Evolutionary conservation across 2,329 filamentous ascomycete genomes (phyloP), one percentile per base, ranked within the genome.

Genomic region (Aspergillus fumigatiaffinis): DNA sequence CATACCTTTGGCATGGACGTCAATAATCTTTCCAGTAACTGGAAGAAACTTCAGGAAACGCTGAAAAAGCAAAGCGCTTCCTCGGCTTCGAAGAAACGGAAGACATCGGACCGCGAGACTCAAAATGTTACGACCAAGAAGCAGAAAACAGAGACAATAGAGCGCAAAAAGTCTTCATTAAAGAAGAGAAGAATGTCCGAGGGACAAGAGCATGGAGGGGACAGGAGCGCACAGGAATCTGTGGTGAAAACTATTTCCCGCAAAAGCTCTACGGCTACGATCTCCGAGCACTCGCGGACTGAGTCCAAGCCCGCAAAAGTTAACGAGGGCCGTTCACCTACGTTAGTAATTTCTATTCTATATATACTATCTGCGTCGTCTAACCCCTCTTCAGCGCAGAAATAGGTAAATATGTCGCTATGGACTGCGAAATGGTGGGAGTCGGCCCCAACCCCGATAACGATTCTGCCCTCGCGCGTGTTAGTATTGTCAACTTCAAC

Each of bases 381-480:
- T 14, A 42, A 23, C 32, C 17, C n/a, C 53, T 49, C n/a, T 73
- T 78, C 25, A 84, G 82, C 5, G 76, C 88, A 38, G 84, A 91
- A 53, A 78, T 92, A 21, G 94, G 93, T 52, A 96, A 94, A 80
- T 99, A 96, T 72, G 78, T 99, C 46, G 89, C 90, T 21, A 85
- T 99, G 50, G 94, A 99, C 78, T 99, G 94, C 74, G 94, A 99
- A 77, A 99, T 99, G 94, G 94, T 99, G 26, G 94, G 93, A 50
- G 85, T 95, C 0, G 84, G 84, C 1, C 77, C 76, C 2, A 73
- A 78, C 74, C 84, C 84, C 3, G 85, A 85, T 52, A 83, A 85
- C 23, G 81, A 87, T 69, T 92, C 91, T 38, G 87, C 86, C 0
- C 84, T 99, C 48, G 94, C 94, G 1, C 85, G 94, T 50, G 91